Conservation (phyloP, 768 basidiomycete species). For the Suillus placidus region DNA sequence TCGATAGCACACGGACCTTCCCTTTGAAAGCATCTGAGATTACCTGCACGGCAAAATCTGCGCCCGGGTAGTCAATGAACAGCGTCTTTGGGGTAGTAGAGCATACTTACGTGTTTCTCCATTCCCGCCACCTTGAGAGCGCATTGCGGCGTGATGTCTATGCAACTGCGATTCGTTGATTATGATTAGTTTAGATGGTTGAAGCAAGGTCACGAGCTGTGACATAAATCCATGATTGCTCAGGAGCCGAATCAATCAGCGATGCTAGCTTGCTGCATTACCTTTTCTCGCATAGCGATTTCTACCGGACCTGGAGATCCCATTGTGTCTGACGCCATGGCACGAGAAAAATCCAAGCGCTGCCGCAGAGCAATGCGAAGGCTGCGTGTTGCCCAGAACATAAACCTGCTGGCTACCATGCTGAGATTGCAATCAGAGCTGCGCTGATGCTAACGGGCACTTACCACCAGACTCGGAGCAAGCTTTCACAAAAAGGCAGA, state of each 20-base stretch:
- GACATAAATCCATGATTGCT: constrained; percentile 19
- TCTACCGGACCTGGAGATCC: constrained; percentile 53
- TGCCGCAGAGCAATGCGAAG: constrained; percentile 22
- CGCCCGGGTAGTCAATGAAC: constrained; percentile 20
- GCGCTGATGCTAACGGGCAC: constrained; percentile 11
- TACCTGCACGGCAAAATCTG: constrained; percentile 78
- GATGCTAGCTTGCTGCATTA: constrained; percentile 31
- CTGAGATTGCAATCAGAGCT: constrained; percentile 8
- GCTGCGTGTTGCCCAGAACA: constrained; percentile 29
- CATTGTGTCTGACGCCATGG: constrained; percentile 32
- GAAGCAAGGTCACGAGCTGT: constrained; percentile 64
- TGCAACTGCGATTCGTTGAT: constrained; percentile 86
- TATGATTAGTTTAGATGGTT: constrained; percentile 65
- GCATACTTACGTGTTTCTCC: constrained; percentile 78
- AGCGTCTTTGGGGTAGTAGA: constrained; percentile 19
- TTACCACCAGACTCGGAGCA: constrained; percentile 8
- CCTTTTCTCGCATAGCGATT: constrained; percentile 63
- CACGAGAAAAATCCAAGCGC: constrained; percentile 17
- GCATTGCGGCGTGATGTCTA: constrained; percentile 84
- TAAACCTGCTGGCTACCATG: constrained; percentile 19
- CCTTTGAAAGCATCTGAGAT: constrained; percentile 74
- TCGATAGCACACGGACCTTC: constrained; percentile 52
- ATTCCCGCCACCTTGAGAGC: constrained; percentile 61
- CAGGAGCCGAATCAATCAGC: constrained; percentile 23
- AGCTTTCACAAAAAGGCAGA: constrained; percentile 2